A percentile compares a stretch with the other conserved stretches of the same genome.
phyloP scores from a whole-genome alignment of 495 filamentous ascomycete genomes.

The Penicillium desertorum region DNA sequence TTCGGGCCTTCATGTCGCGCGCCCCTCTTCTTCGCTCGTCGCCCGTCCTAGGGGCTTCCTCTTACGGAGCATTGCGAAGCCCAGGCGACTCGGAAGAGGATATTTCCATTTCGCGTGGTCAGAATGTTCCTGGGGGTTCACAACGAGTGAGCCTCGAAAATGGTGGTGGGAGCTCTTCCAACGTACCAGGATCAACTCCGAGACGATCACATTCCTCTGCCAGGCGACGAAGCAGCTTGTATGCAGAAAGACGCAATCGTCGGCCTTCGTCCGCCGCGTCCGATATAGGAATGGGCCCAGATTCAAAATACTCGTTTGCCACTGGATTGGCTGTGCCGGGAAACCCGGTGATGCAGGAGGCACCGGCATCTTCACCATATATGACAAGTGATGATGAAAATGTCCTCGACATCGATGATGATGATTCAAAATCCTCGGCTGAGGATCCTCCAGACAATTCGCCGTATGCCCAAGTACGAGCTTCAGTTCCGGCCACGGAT shows the following conservation, averaged over 20 bases:
- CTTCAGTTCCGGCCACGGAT: constrained; percentile 72
- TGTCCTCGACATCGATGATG: constrained; percentile 26
- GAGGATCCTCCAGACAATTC: constrained; percentile 39
- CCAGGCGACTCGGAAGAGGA: constrained; percentile 15
- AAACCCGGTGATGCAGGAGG: constrained; percentile 25
- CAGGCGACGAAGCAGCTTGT: constrained; percentile 22
- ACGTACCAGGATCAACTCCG: constrained; percentile 4
- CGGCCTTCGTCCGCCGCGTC: constrained; percentile 28
- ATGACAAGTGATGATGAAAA: constrained; percentile 30
- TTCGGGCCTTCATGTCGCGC: constrained; percentile 51
- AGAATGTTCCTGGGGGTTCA: neutral
- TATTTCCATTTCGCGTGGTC: neutral
- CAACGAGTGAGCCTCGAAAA: constrained; percentile 19
- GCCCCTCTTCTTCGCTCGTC: constrained; percentile 57
- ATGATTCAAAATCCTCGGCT: constrained; percentile 21
- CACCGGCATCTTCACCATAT: constrained; percentile 21
- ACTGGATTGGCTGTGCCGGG: constrained; percentile 30
- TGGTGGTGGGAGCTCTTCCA: constrained; percentile 22
- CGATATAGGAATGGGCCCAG: constrained; percentile 31
- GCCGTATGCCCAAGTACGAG: constrained; percentile 68
- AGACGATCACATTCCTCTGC: constrained; percentile 21
- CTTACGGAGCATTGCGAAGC: constrained; percentile 57
- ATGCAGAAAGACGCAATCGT: constrained; percentile 18
- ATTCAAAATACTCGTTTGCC: constrained; percentile 34
- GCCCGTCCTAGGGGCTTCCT: constrained; percentile 55